Conservation (phyloP, 768 basidiomycete species). For the Lepiota brunneoincarnata region DNA sequence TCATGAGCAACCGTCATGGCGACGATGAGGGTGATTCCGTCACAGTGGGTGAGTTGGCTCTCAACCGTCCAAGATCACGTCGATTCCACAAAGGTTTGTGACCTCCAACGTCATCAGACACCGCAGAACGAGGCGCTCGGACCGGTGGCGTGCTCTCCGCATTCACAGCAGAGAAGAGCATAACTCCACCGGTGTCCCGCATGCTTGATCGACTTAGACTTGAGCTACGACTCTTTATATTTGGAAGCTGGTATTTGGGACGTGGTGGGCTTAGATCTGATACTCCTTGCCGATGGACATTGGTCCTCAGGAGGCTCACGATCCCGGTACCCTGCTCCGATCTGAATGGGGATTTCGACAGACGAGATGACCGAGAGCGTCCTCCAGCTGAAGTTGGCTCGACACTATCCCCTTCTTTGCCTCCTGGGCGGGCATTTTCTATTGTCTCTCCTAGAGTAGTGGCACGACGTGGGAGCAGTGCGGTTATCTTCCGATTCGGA, state of each 20-base stretch:
- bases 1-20: background rate
- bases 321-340: slow-evolving; percentile 11
- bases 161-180: slow-evolving; percentile 1
- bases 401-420: background rate
- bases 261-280: slow-evolving; percentile 22
- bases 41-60: slow-evolving; percentile 1
- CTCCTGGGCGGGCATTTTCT: background rate
- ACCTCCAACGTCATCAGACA: slow-evolving; percentile 7
- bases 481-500: slow-evolving; percentile 11
- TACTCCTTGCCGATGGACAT: slow-evolving; percentile 33
- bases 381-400: background rate
- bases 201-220: background rate
- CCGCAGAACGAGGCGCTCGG: slow-evolving; percentile 2
- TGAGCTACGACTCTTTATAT: background rate
- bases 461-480: slow-evolving; percentile 16
- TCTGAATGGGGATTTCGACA: slow-evolving; percentile 11
- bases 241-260: slow-evolving; percentile 19
- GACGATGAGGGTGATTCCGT: slow-evolving; percentile 1
- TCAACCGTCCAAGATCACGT: background rate
- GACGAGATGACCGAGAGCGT: slow-evolving; percentile 10
- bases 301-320: slow-evolving; percentile 21
- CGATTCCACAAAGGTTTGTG: slow-evolving; percentile 6
- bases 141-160: slow-evolving; percentile 10
- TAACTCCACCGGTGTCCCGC: background rate
- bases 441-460: background rate